A percentile compares a stretch with the other conserved stretches of the same genome.
Evolutionary conservation across 2,329 filamentous ascomycete species (phyloP).

Genomic region (Cladosporium phlei): DNA sequence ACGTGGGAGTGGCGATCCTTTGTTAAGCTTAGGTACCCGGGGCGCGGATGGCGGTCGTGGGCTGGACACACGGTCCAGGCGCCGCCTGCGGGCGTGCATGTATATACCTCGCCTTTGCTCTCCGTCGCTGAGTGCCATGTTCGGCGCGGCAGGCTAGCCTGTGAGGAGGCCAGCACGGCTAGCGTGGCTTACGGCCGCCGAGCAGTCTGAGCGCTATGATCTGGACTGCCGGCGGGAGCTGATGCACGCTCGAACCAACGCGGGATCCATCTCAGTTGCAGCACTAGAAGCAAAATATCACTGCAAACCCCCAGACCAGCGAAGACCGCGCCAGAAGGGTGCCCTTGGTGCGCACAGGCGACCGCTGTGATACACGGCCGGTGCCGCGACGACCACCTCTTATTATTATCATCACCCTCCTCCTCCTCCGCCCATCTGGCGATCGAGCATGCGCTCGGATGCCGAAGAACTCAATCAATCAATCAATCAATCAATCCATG

Average conservation of each 20-base stretch:
- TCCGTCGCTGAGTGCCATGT: conserved; percentile 5
- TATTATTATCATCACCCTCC: no score
- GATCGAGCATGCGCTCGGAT: background rate
- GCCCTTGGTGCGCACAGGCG: conserved; percentile 6
- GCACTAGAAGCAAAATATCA: background rate
- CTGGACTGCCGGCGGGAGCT: conserved; percentile 25
- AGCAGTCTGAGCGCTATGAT: conserved; percentile 22
- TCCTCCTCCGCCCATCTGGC: conserved; percentile 10
- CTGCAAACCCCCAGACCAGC: background rate
- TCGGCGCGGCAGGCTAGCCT: conserved; percentile 13
- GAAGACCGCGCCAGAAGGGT: background rate
- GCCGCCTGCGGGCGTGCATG: conserved; percentile 24
- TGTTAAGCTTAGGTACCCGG: conserved; percentile 47
- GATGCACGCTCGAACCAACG: conserved; percentile 15
- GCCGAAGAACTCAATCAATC: no score
- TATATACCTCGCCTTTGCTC: no score
- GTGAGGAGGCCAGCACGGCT: conserved; percentile 14
- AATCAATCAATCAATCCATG: no score
- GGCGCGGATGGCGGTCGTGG: conserved; percentile 42
- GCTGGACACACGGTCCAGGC: conserved; percentile 41
- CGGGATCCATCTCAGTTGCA: conserved; percentile 9
- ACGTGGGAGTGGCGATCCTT: conserved; percentile 44
- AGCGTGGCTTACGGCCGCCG: conserved; percentile 25
- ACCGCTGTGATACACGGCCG: conserved; percentile 3
- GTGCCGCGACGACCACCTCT: no score